Conservation (phyloP, 78 protist species). For the Speleostelium caveatum region DNA sequence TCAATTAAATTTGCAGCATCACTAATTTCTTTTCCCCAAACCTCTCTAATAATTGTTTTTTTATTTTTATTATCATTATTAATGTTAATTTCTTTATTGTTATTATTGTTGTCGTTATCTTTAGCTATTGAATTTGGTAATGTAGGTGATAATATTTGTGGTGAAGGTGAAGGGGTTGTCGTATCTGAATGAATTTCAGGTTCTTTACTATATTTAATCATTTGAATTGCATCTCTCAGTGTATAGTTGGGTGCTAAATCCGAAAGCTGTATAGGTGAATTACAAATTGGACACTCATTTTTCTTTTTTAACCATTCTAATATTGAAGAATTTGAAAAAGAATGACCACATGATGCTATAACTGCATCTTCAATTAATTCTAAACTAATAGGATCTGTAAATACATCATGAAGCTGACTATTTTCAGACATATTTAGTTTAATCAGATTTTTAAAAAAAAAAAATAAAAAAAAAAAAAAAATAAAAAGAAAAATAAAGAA, state of each 20-base stretch:
- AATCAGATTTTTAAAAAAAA: not conserved
- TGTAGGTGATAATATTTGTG: not conserved
- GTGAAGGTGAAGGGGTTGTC: not conserved
- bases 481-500: too few relatives aligned
- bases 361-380: slow-evolving; percentile 23
- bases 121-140: too few relatives aligned
- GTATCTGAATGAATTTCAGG: not conserved
- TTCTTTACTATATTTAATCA: not conserved
- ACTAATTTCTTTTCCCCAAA: not conserved
- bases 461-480: too few relatives aligned
- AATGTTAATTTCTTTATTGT: not conserved
- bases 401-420: slow-evolving; percentile 3
- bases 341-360: slow-evolving; percentile 58
- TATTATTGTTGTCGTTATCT: not conserved
- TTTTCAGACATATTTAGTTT: too few relatives aligned
- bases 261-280: not conserved
- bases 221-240: slow-evolving; percentile 25
- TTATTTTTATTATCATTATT: not conserved
- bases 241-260: slow-evolving; percentile 55
- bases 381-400: slow-evolving; percentile 6
- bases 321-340: slow-evolving; percentile 26
- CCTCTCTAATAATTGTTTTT: slow-evolving; percentile 25
- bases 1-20: slow-evolving; percentile 20
- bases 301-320: slow-evolving; percentile 28
- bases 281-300: slow-evolving; percentile 42